Evolutionary conservation across 139 green algal genomes (phyloP), one percentile per base, ranked within the genome.

Genomic region (Ettlia oleoabundans): DNA sequence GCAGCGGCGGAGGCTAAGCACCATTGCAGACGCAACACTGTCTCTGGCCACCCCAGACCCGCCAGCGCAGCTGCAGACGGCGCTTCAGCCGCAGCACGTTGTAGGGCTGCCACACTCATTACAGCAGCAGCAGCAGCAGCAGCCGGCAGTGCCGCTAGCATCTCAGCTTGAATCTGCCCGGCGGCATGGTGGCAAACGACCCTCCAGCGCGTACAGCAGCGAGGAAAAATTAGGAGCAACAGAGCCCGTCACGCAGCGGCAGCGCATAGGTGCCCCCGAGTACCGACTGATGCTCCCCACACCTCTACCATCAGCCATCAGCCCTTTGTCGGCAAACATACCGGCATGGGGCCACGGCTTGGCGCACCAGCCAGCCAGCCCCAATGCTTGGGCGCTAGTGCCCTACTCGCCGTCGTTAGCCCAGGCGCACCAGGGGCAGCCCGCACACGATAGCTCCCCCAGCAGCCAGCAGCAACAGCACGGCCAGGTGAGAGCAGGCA

Each of bases 251-350:
- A 13, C 13, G 70, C 43, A 41, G 70, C 42, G 43, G n/a, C 9
- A 10, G 2, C 37, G 66, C 37, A 73, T 13, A 35, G 42, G 43
- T n/a, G 32, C 40, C 15, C 15, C 41, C 13, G 70, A 41, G n/a
- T 38, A 43, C 8, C 70, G 70, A 7, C 70, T 77, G 43, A 43
- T 77, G 70, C 70, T 77, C 42, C 70, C 70, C 70, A 77, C 43
- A 10, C 70, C 70, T 13, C 42, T 77, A 42, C 70, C 70, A 28
- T 42, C 28, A 13, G 33, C n/a, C 6, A 30, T 77, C 1, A 28
- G 15, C 2, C 42, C 40, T 37, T 13, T 8, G 22, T 40, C 32
- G 68, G 37, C 68, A 18, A 18, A 9, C 21, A 21, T 40, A 3
- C 22, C 67, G 3, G n/a, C 30, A 13, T 77, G 70, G 70, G 28